These are phyloP conservation scores for Urtica urens DNA, from an alignment of 306 rosid genomes.

Conservation along the genomic window DNA sequence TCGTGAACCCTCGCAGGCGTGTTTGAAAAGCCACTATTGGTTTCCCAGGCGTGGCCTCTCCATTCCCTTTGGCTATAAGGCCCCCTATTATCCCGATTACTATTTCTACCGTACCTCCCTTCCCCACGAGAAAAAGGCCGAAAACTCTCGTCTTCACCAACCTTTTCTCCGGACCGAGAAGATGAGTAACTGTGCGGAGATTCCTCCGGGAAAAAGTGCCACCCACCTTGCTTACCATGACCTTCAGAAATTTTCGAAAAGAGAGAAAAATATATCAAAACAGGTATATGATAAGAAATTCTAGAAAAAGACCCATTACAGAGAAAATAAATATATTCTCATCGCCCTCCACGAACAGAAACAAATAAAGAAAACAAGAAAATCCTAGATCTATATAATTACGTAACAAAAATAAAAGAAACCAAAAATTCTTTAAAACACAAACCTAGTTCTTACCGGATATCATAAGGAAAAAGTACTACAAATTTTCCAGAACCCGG, in stretches of 20 bases:
- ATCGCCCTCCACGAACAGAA: conserved; percentile 28
- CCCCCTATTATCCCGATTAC: conserved; percentile 65
- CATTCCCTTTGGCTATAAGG: conserved; percentile 55
- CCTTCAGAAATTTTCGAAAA: conserved; percentile 56
- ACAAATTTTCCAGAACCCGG: no score
- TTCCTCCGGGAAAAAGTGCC: conserved; percentile 77
- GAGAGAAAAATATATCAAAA: conserved; percentile 30
- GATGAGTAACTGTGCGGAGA: conserved; percentile 61
- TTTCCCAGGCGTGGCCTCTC: conserved; percentile 62
- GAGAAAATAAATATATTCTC: neutral
- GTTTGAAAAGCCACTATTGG: conserved; percentile 35
- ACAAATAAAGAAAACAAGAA: neutral
- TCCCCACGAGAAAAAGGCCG: conserved; percentile 58
- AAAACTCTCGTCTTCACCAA: conserved; percentile 50
- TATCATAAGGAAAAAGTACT: no score
- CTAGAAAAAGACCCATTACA: neutral
- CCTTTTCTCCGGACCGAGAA: conserved; percentile 66
- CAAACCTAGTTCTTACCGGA: neutral
- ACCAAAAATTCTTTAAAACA: neutral
- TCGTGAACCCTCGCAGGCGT: conserved; percentile 40
- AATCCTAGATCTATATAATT: conserved; percentile 16
- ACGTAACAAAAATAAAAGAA: neutral
- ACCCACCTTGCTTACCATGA: conserved; percentile 91
- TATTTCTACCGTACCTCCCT: conserved; percentile 68
- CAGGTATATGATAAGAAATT: conserved; percentile 19